Conservation (phyloP, 768 basidiomycete species). For the Pisolithus tinctorius region DNA sequence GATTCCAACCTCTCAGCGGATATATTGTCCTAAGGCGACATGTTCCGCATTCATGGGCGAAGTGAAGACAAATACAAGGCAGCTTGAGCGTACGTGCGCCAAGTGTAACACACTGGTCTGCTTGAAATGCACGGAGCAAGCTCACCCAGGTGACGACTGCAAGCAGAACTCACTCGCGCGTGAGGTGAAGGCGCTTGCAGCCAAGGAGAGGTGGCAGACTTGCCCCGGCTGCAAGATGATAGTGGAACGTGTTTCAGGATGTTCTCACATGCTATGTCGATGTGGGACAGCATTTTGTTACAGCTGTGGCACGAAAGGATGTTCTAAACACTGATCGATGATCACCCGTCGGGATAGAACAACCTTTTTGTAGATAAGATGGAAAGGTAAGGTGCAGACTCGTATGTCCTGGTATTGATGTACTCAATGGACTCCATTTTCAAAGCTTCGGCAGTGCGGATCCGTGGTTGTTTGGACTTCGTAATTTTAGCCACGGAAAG, state of each 20-base stretch:
- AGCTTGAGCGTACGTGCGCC: conserved; percentile 28
- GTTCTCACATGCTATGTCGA: conserved; percentile 53
- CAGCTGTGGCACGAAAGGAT: conserved; percentile 6
- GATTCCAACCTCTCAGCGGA: conserved; percentile 34
- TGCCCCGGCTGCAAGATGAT: conserved; percentile 52
- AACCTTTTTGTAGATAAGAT: too few species aligned
- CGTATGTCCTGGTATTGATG: too few species aligned
- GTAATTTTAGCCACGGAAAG: too few species aligned
- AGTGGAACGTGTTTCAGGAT: conserved; percentile 49
- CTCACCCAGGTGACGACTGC: conserved; percentile 38
- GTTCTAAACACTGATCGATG: too few species aligned
- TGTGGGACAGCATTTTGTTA: conserved; percentile 29
- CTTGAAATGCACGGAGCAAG: conserved; percentile 38
- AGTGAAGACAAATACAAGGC: conserved; percentile 18
- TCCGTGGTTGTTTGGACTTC: too few species aligned
- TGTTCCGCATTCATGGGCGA: conserved; percentile 50
- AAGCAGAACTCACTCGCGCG: conserved; percentile 34
- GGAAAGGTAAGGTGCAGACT: too few species aligned
- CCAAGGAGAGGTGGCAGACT: conserved; percentile 46
- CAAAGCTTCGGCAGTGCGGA: too few species aligned
- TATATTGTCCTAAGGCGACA: conserved; percentile 41
- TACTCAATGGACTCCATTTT: too few species aligned
- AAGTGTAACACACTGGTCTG: conserved; percentile 39
- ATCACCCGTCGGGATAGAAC: too few species aligned
- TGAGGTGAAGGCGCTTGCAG: conserved; percentile 42